A percentile compares a stretch with the other conserved stretches of the same genome.
These are phyloP conservation scores for Plantago major DNA, from an alignment of 257 asterid species.

Conservation along the genomic window DNA sequence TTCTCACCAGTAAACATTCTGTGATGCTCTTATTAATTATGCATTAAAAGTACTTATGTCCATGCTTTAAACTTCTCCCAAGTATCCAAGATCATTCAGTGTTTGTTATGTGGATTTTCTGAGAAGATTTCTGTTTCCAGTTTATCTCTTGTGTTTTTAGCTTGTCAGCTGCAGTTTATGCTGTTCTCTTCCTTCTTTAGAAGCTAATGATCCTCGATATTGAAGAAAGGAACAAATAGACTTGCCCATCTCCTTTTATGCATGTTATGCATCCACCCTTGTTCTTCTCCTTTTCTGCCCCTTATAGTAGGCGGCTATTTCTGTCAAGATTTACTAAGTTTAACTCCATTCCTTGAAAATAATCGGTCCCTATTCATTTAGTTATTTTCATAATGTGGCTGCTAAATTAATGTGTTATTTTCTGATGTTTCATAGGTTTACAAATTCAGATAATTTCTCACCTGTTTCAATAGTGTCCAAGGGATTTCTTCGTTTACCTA, in stretches of 20 bases:
- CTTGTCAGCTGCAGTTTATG: background rate
- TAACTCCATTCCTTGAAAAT: background rate
- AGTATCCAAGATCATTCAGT: too few species aligned
- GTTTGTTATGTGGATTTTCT: background rate
- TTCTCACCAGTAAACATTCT: too few species aligned
- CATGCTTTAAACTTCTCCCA: too few species aligned
- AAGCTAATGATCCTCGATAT: background rate
- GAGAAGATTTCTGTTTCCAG: background rate
- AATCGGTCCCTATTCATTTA: background rate
- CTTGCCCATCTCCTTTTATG: background rate
- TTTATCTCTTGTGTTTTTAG: background rate
- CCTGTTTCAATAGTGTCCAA: too few species aligned
- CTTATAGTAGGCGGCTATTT: background rate
- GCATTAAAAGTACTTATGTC: too few species aligned
- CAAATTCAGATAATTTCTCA: background rate
- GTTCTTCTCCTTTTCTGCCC: conserved; percentile 4
- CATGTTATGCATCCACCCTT: background rate
- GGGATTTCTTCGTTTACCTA: too few species aligned
- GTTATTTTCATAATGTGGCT: background rate
- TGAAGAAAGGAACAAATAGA: too few species aligned
- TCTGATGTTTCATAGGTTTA: background rate
- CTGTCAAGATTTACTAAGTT: background rate
- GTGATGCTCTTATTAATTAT: too few species aligned
- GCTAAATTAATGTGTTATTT: background rate
- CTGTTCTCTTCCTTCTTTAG: background rate